Conservation (phyloP, 805 yeast species). For the Starmerella vitae region DNA sequence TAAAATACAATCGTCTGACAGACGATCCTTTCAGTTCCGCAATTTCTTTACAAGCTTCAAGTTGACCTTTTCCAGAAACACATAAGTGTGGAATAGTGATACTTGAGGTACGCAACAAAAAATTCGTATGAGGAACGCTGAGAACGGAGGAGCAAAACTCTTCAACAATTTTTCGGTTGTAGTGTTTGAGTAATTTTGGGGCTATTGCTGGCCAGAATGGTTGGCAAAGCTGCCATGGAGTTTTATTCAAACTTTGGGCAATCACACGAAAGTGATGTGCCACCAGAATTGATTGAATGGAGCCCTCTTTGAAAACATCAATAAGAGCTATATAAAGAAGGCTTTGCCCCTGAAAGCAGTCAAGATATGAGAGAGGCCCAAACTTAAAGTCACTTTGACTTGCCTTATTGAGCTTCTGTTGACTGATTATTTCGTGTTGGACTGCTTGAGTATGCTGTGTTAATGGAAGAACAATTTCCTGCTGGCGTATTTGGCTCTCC, state of each 20-base stretch:
- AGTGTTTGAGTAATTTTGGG: constrained; percentile 10
- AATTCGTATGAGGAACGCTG: constrained; percentile 46
- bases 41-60: constrained; percentile 47
- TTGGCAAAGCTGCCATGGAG: constrained; percentile 68
- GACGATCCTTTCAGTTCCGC: constrained; percentile 39
- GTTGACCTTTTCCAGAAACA: constrained; percentile 39
- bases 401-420: not conserved
- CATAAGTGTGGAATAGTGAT: constrained; percentile 67
- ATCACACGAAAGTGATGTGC: constrained; percentile 48
- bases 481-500: not conserved
- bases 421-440: not conserved
- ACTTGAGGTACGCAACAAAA: constrained; percentile 54
- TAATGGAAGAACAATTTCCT: not conserved
- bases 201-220: constrained; percentile 46
- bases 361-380: constrained; percentile 8
- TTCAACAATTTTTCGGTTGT: constrained; percentile 40
- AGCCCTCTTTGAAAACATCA: constrained; percentile 48
- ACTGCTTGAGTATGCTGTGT: not conserved
- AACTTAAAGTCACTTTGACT: not conserved
- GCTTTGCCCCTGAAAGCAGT: constrained; percentile 12
- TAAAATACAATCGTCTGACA: constrained; percentile 36
- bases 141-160: constrained; percentile 47
- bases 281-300: constrained; percentile 52
- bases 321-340: constrained; percentile 38
- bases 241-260: constrained; percentile 41